Percentiles rank a stretch among this genome's conserved stretches.
These are phyloP conservation scores for Fistulifera solaris DNA, from an alignment of 108 stramenopile species.

Conservation along the genomic window DNA sequence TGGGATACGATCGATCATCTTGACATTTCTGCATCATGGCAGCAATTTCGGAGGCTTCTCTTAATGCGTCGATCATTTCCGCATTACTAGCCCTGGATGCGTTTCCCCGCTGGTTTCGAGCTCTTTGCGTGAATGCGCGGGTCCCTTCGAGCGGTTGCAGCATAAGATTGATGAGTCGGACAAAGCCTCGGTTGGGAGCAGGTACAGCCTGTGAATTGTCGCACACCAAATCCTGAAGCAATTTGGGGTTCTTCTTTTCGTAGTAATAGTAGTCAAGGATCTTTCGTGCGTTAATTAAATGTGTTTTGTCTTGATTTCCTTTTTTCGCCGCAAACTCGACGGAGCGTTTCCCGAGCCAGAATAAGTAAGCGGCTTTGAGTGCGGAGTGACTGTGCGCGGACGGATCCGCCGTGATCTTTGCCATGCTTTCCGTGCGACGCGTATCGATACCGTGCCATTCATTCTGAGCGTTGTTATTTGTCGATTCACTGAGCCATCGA, in stretches of 20 bases:
- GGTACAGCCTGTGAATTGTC: not conserved
- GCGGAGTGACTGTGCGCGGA: too few relatives aligned
- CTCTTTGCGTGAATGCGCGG: constrained; percentile 1
- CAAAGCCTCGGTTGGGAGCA: not conserved
- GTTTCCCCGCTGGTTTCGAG: not conserved
- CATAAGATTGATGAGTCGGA: not conserved
- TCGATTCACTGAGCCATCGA: too few relatives aligned
- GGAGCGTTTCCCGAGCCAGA: too few relatives aligned
- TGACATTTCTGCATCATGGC: not conserved
- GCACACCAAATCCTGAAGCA: not conserved
- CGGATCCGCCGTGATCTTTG: too few relatives aligned
- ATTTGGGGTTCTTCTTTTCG: not conserved
- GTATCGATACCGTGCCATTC: too few relatives aligned
- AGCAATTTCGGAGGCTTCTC: not conserved
- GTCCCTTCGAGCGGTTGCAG: not conserved
- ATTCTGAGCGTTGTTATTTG: too few relatives aligned
- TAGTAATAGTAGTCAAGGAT: not conserved
- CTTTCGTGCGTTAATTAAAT: not conserved
- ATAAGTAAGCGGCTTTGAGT: too few relatives aligned
- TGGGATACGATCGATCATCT: not conserved
- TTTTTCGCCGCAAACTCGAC: too few relatives aligned
- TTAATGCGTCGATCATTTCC: not conserved
- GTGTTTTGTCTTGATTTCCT: too few relatives aligned
- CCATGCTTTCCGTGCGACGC: too few relatives aligned
- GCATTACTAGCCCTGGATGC: too few relatives aligned